phyloP scores from a whole-genome alignment of 2,329 filamentous ascomycete species.

The Venturiaceae sp. region DNA sequence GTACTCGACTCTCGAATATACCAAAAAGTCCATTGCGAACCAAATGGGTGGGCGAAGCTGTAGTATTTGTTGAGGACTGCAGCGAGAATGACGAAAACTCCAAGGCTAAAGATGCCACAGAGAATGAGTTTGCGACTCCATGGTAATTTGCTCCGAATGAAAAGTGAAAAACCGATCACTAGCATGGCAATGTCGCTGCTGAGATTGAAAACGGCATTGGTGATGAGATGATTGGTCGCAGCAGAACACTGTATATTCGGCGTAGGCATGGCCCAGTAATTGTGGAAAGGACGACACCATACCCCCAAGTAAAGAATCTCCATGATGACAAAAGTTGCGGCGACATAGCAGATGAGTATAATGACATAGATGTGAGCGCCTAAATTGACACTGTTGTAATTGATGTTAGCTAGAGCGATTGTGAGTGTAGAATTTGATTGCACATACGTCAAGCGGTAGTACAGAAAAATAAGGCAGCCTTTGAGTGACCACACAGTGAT shows the following conservation, averaged over 20 bases:
- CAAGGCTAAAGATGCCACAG: constrained; percentile 46
- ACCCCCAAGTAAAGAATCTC: constrained; percentile 42
- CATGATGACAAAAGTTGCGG: constrained; percentile 35
- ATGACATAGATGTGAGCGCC: constrained; percentile 30
- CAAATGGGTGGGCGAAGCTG: constrained; percentile 48
- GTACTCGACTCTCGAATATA: constrained; percentile 47
- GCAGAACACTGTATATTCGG: constrained; percentile 30
- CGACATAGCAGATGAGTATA: constrained; percentile 34
- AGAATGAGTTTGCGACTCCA: constrained; percentile 43
- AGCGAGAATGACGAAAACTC: constrained; percentile 40
- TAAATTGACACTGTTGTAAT: constrained; percentile 14
- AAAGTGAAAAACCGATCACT: constrained; percentile 33
- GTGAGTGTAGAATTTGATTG: constrained; percentile 14
- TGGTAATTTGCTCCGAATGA: constrained; percentile 32
- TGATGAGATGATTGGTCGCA: constrained; percentile 30
- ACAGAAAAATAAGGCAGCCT: constrained; percentile 43
- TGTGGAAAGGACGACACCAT: constrained; percentile 43
- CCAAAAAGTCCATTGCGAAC: constrained; percentile 48
- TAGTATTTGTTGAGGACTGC: constrained; percentile 53
- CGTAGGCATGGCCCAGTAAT: constrained; percentile 43
- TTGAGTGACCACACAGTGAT: constrained; percentile 43
- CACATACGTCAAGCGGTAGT: constrained; percentile 37
- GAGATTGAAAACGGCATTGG: constrained; percentile 33
- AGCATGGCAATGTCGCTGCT: constrained; percentile 36
- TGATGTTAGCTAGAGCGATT: constrained; percentile 11